Percentiles rank a stretch among this genome's conserved stretches.
Evolutionary conservation across 441 rosid genomes (phyloP).

Genomic region (Gossypium gossypioides): DNA sequence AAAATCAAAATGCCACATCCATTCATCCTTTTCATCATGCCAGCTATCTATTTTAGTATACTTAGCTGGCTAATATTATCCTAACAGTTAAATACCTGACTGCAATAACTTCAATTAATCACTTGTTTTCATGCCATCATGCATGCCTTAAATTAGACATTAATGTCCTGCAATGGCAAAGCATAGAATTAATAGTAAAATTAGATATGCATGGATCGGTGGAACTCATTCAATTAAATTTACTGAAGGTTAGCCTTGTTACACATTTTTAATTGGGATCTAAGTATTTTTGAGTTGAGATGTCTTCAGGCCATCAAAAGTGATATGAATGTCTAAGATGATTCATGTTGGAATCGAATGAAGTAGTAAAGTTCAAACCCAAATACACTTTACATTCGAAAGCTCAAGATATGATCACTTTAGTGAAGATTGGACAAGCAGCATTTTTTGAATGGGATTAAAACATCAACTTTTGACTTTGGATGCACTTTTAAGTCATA

Average conservation of each 20-base stretch:
- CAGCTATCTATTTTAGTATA: not conserved
- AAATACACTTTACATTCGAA: not conserved
- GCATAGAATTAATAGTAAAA: too few relatives aligned
- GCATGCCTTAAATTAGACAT: not conserved
- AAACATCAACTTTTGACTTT: too few relatives aligned
- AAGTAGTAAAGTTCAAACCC: not conserved
- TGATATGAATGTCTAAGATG: not conserved
- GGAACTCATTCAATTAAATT: too few relatives aligned
- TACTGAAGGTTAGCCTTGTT: not conserved
- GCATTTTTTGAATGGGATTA: not conserved
- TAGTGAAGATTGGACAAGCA: too few relatives aligned
- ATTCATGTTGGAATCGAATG: not conserved
- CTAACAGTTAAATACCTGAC: not conserved
- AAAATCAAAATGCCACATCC: not conserved
- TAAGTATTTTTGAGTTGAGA: not conserved
- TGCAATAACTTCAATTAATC: not conserved
- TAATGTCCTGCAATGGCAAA: not conserved
- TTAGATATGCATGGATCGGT: not conserved
- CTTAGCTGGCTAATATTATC: not conserved
- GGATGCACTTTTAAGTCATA: not conserved
- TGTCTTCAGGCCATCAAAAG: not conserved
- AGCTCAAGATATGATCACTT: not conserved
- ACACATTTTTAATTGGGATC: not conserved
- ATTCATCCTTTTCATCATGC: not conserved
- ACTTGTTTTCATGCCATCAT: not conserved